phyloP scores from a whole-genome alignment of 805 yeast genomes.

The Cyberlindnera xishuangbannaensis region DNA sequence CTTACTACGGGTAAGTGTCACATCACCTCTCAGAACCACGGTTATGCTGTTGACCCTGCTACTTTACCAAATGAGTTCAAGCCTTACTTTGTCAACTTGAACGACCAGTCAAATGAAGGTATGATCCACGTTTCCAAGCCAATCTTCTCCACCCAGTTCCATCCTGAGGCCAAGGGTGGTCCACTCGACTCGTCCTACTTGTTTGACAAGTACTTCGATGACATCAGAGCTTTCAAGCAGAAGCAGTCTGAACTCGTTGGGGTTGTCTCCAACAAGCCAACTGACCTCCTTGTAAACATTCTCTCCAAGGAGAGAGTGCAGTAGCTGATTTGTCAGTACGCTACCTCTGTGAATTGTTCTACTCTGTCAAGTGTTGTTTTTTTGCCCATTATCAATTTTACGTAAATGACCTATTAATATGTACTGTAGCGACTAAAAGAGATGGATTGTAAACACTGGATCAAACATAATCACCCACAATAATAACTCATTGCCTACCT shows the following conservation, averaged over 20 bases:
- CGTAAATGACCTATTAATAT: too few species aligned
- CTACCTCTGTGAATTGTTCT: too few species aligned
- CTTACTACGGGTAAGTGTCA: slow-evolving; percentile 88
- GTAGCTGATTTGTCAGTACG: too few species aligned
- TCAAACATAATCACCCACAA: too few species aligned
- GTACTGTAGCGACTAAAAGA: too few species aligned
- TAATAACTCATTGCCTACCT: too few species aligned
- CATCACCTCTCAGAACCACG: slow-evolving; percentile 98
- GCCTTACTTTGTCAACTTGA: slow-evolving; percentile 87
- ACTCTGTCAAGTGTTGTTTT: too few species aligned
- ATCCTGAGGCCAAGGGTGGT: slow-evolving; percentile 99
- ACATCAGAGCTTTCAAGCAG: slow-evolving; percentile 54
- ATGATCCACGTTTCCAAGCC: slow-evolving; percentile 87
- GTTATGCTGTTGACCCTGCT: slow-evolving; percentile 87
- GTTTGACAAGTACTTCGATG: slow-evolving; percentile 82
- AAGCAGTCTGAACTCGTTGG: slow-evolving; percentile 37
- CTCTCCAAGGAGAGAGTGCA: slow-evolving; percentile 59
- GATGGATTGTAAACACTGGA: too few species aligned
- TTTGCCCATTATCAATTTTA: too few species aligned
- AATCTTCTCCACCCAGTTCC: slow-evolving; percentile 95
- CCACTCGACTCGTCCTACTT: slow-evolving; percentile 89
- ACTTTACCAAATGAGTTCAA: slow-evolving; percentile 74
- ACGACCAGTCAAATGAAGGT: slow-evolving; percentile 96
- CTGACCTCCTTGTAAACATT: slow-evolving; percentile 50
- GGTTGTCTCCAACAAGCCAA: slow-evolving; percentile 35